Base-by-base conservation (phyloP, 176 grass and related monocot genomes). In the Juncus inflexus region DNA sequence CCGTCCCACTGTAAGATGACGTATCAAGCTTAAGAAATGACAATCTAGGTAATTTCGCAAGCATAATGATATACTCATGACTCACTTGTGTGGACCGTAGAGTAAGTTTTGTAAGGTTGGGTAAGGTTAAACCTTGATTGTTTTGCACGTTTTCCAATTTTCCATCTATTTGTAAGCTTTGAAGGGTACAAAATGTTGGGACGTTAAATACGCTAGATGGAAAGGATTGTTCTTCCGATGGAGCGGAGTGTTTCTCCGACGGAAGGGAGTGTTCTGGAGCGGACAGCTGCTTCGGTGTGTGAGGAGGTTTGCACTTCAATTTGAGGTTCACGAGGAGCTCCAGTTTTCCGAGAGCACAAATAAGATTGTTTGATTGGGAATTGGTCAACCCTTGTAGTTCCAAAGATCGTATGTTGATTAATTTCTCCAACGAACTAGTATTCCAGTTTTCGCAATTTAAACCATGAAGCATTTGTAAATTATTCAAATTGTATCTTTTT, bases 381-480 rank as follows among this genome's bases (percentile, higher is more conserved):
- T 19, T 7, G 0, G 8, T 41, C 35, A 81, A 6, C 6, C 64
- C 72, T 16, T 59, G 45, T 7, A 82, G 55, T 2, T 63, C 40
- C 13, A 82, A 35, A 4, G 55, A 12, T 12, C 79, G 65, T 50
- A 82, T 39, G 36, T 77, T 57, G 12, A 62, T 42, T 59, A 74
- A 66, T 58, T 63, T 69, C 19, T 69, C n/a, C 57, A 81, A 56
- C 37, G 56, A 50, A 6, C 62, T 38, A 4, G 13, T 60, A 7
- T 37, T 4, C 0, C 50, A 51, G 0, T 15, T 3, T 10, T 0
- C 2, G 12, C 73, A 82, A 52, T 70, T 7, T 10, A 82, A 0
- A 3, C 79, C 58, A 4, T 66, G 74, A 56, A 82, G 79, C 19
- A 73, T 77, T 35, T 82, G 79, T 68, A 77, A 68, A 52, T 72